Conservation (phyloP, 192 early-diverging fungal species). For the Ambispora gerdemannii region DNA sequence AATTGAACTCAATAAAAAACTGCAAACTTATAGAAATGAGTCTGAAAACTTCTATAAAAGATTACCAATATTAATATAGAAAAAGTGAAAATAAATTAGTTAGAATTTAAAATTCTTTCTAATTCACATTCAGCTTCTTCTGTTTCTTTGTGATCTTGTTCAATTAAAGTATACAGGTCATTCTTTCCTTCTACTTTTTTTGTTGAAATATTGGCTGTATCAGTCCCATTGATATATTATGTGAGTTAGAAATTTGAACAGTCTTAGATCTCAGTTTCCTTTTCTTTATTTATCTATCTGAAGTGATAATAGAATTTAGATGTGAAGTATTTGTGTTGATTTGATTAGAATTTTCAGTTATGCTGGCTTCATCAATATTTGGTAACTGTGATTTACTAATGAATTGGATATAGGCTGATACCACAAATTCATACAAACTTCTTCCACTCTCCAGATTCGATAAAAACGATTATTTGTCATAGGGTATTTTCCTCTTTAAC, state of each 20-base stretch:
- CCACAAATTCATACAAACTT: slow-evolving; percentile 13
- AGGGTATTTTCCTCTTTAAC: neutral
- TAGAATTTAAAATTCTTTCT: slow-evolving; percentile 7
- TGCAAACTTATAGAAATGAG: neutral
- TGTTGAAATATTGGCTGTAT: neutral
- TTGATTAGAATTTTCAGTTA: slow-evolving; percentile 28
- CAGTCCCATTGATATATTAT: neutral
- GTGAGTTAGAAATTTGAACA: slow-evolving; percentile 24
- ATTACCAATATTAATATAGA: slow-evolving; percentile 3
- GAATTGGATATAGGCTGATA: slow-evolving; percentile 25
- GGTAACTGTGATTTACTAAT: slow-evolving; percentile 27
- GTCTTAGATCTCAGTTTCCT: slow-evolving; percentile 15
- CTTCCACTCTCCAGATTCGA: neutral
- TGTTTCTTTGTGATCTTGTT: neutral
- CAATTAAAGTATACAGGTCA: slow-evolving; percentile 12
- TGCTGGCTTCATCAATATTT: slow-evolving; percentile 19
- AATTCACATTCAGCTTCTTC: slow-evolving; percentile 7
- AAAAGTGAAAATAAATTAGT: slow-evolving; percentile 1
- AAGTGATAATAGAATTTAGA: slow-evolving; percentile 7
- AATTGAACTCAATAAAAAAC: slow-evolving; percentile 24
- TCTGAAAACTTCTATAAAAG: too few species aligned
- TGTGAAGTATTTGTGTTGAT: slow-evolving; percentile 12
- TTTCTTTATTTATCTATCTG: slow-evolving; percentile 13
- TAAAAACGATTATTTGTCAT: slow-evolving; percentile 19
- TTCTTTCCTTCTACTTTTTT: neutral